Evolutionary conservation across 2,329 filamentous ascomycete species (phyloP), one percentile per base, ranked within the genome.

Genomic region (Pseudogymnoascus sp.): DNA sequence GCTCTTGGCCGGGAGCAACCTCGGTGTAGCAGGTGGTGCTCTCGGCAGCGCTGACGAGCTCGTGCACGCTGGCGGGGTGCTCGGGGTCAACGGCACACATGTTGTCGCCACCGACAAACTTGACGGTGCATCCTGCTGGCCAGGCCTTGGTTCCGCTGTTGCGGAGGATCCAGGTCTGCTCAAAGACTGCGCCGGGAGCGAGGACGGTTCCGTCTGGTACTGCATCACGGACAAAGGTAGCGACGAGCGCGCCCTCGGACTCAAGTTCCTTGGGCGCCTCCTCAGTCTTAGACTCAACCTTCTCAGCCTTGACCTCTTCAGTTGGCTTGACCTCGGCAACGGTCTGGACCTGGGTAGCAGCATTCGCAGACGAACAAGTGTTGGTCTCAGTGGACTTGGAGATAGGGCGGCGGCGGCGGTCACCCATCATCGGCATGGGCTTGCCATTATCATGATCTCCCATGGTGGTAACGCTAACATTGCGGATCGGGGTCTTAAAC

Each of bases 81-180:
- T 82, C 83, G 60, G 89, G 86, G 74, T 96, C 90, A 62, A 96
- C 83, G 68, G 92, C 89, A 69, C 95, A 91, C 94, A 99, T 97
- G 77, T 93, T 92, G 74, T 97, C 93, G 60, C 94, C 94, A 63
- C 93, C 92, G 64, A 95, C 89, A 71, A 92, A 97, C 75, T 90
- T 91, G 69, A 97, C 90, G 63, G 87, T 89, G 80, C 91, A 96
- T 65, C 92, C 94, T 62, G 87, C 84, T 38, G 94, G 94, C 94
- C 94, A 99, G 11, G 86, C 75, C 59, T 80, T 77, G 10, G 84
- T 84, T 29, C 94, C 93, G 19, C 88, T 87, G 73, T 99, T 99
- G 71, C 87, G 87, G 41, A 99, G 82, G 61, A 89, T 88, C 94
- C 94, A 99, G 1, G 90, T 91, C 76, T 99, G 92, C 69, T 89